A percentile compares a stretch with the other conserved stretches of the same genome.
These are phyloP conservation scores for Botrytis fragariae DNA, from an alignment of 2,329 filamentous ascomycete genomes.

Conservation along the genomic window DNA sequence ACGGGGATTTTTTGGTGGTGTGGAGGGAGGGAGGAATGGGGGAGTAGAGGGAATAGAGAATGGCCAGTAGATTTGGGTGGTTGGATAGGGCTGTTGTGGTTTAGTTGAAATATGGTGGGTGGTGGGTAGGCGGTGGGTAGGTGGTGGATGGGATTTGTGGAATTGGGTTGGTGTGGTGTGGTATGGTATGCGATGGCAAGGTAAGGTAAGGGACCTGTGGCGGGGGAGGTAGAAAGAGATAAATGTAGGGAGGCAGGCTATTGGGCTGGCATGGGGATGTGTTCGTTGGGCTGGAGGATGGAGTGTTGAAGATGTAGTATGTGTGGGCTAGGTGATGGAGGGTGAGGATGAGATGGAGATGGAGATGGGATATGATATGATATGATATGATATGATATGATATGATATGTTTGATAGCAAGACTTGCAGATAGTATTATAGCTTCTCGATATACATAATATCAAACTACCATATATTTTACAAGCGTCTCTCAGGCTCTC, in stretches of 20 bases:
- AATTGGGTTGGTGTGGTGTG: neutral
- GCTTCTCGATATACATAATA: neutral
- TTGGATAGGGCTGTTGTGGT: neutral
- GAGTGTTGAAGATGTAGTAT: neutral
- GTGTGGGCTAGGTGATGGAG: neutral
- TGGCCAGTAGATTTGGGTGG: neutral
- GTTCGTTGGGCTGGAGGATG: neutral
- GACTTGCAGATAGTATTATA: neutral
- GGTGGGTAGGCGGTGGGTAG: neutral
- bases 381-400: fast-evolving
- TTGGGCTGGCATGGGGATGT: neutral
- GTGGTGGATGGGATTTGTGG: neutral
- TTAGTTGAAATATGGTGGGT: too few relatives aligned
- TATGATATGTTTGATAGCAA: too few relatives aligned
- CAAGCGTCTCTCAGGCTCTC: neutral
- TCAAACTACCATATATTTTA: neutral
- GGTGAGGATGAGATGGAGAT: neutral
- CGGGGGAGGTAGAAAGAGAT: neutral
- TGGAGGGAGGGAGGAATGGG: neutral
- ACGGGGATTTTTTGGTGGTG: neutral
- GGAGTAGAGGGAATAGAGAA: neutral
- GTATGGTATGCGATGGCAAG: neutral
- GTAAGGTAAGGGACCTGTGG: too few relatives aligned
- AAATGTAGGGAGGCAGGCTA: neutral
- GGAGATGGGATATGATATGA: too few relatives aligned